phyloP scores from a whole-genome alignment of 1,139 yeast genomes.

The Debaryomyces sp. region DNA sequence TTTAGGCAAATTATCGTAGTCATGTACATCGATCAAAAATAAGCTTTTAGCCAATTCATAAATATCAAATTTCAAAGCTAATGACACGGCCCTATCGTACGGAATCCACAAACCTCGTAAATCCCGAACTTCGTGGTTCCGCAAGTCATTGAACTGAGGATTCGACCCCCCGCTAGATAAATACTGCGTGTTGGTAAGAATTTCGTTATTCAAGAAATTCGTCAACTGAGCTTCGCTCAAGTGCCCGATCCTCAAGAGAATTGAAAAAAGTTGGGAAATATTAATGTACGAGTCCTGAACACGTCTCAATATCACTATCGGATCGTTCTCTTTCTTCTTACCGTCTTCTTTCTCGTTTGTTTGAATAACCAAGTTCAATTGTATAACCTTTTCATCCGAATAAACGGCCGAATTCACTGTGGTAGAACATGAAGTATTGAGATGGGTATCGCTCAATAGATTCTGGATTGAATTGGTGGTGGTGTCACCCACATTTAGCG shows the following conservation, averaged over 20 bases:
- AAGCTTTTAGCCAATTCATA: constrained; percentile 43
- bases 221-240: constrained; percentile 29
- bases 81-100: constrained; percentile 45
- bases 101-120: constrained; percentile 48
- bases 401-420: constrained; percentile 36
- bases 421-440: constrained; percentile 24
- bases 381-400: constrained; percentile 44
- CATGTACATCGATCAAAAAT: constrained; percentile 50
- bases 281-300: constrained; percentile 50
- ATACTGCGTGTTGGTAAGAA: constrained; percentile 36
- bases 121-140: constrained; percentile 25
- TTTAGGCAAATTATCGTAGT: constrained; percentile 42
- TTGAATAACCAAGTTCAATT: constrained; percentile 23
- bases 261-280: constrained; percentile 38
- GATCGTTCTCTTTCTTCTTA: constrained; percentile 11
- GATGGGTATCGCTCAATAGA: constrained; percentile 40
- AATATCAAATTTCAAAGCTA: constrained; percentile 45
- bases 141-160: constrained; percentile 33
- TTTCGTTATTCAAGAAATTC: constrained; percentile 37
- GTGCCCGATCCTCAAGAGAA: constrained; percentile 34
- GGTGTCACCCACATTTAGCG: constrained; percentile 46
- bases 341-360: constrained; percentile 1
- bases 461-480: constrained; percentile 46
- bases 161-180: constrained; percentile 22
- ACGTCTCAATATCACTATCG: constrained; percentile 37